A percentile compares a stretch with the other conserved stretches of the same genome.
phyloP scores from a whole-genome alignment of 768 basidiomycete species.

The Mycena vulgaris region DNA sequence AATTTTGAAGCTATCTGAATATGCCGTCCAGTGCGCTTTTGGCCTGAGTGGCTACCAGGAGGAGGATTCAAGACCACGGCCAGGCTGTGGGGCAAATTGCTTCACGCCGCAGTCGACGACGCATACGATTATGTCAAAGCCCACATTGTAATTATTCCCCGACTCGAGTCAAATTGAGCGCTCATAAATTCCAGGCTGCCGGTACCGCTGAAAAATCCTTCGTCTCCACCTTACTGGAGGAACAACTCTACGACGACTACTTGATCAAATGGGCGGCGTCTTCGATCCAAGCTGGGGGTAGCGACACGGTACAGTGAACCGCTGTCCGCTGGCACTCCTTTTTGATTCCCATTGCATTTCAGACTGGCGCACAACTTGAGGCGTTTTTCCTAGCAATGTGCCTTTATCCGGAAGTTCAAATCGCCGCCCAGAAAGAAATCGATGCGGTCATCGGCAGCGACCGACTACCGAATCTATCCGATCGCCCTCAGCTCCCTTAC shows the following conservation, averaged over 20 bases:
- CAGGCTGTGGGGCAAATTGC: not conserved
- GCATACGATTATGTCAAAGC: not conserved
- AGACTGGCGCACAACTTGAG: constrained; percentile 5
- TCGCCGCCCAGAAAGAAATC: constrained; percentile 52
- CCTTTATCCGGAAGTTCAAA: constrained; percentile 51
- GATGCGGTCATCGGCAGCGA: constrained; percentile 50
- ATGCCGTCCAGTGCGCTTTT: constrained; percentile 1
- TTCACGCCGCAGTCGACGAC: not conserved
- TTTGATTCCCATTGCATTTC: too few species aligned
- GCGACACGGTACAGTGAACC: too few species aligned
- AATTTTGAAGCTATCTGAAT: not conserved
- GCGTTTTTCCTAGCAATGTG: constrained; percentile 38
- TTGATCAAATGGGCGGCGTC: too few species aligned
- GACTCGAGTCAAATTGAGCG: not conserved
- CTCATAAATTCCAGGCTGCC: too few species aligned
- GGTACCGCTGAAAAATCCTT: not conserved
- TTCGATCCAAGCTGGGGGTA: too few species aligned
- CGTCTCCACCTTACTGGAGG: too few species aligned
- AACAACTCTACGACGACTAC: too few species aligned
- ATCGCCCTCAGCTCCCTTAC: constrained; percentile 38
- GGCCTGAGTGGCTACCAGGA: constrained; percentile 18
- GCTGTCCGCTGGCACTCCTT: too few species aligned
- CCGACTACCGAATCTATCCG: constrained; percentile 40
- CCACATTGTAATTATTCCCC: not conserved
- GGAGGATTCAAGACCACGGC: constrained; percentile 7